Base-by-base conservation (phyloP, 345 rosid genomes). In the Theobroma cacao region DNA sequence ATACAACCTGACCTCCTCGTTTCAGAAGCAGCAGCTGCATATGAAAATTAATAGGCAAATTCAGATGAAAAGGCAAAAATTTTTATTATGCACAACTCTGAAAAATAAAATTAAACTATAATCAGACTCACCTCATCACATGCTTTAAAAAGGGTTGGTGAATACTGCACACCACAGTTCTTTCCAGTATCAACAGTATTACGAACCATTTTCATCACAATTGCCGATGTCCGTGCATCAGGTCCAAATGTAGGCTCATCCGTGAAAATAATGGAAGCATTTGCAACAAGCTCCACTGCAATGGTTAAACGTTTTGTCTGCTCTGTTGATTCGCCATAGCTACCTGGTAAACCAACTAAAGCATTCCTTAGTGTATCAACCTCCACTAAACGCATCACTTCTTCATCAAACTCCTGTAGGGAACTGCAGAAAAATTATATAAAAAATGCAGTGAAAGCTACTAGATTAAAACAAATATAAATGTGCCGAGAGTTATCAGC, bases 171-270 rank as follows among this genome's bases (percentile, higher is more conserved):
- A 93, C 97, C 68, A 94, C 96, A 20, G 97, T 94, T 83, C 98
- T 86, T n/a, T 78, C 98, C 98, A 48, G 98, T 94, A 80, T 94
- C 97, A 75, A 94, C 98, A 22, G 98, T 94, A 79, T 92, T 94
- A 67, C 98, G 94, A 53, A 94, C 94, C 50, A 97, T 89, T 84
- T 97, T 85, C 97, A 93, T 94, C 75, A 94, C 98, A 74, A 94
- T 91, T 58, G 98, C 97, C 20, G 98, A 97, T 72, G 98, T 97
- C 70, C 97, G 86, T 52, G 98, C 97, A 86, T 93, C 98, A 80
- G 93, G 96, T 74, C 98, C 98, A 78, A 97, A 94, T 24, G 98
- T 94, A 48, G 98, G 98, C 80, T 94, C 98, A 83, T 94, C 98
- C 98, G 93, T 94, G 81, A 93, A 94, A 59, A 94, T 89, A 50